Percentiles rank a stretch among this genome's conserved stretches.
Evolutionary conservation across 1,139 yeast species (phyloP).

Genomic region (Suhomyces terraborum): DNA sequence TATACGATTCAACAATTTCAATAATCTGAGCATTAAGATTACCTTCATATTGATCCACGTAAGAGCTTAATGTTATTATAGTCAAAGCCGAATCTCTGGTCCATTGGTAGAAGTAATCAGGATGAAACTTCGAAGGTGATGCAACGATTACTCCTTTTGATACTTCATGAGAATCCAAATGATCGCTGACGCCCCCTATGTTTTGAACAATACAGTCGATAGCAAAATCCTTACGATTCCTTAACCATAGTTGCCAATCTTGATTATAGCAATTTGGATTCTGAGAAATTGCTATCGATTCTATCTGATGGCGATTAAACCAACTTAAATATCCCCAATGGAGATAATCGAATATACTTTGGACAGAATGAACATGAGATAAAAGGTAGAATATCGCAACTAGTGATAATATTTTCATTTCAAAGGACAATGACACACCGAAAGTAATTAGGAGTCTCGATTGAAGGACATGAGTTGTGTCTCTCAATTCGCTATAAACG

Average conservation of each 20-base stretch:
- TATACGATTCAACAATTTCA: conserved; percentile 56
- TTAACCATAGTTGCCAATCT: conserved; percentile 62
- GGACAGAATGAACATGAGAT: too few species aligned
- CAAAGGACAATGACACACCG: too few species aligned
- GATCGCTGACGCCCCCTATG: conserved; percentile 54
- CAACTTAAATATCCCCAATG: too few species aligned
- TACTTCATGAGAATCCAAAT: conserved; percentile 40
- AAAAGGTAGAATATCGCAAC: too few species aligned
- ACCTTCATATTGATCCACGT: conserved; percentile 41
- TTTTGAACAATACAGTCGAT: conserved; percentile 59
- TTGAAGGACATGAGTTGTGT: too few species aligned
- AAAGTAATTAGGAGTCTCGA: too few species aligned
- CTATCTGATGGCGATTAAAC: too few species aligned
- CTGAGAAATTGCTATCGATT: too few species aligned
- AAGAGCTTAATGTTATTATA: conserved; percentile 61
- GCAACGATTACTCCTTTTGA: conserved; percentile 77
- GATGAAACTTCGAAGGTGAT: conserved; percentile 67
- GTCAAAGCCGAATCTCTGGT: conserved; percentile 87
- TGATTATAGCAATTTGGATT: too few species aligned
- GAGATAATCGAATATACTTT: too few species aligned
- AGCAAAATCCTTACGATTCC: conserved; percentile 49
- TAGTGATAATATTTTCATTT: too few species aligned
- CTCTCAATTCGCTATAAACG: too few species aligned
- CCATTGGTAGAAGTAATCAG: conserved; percentile 91
- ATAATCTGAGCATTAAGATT: conserved; percentile 28